Evolutionary conservation across 805 yeast species (phyloP).

Genomic region (Hanseniaspora clermontiae): DNA sequence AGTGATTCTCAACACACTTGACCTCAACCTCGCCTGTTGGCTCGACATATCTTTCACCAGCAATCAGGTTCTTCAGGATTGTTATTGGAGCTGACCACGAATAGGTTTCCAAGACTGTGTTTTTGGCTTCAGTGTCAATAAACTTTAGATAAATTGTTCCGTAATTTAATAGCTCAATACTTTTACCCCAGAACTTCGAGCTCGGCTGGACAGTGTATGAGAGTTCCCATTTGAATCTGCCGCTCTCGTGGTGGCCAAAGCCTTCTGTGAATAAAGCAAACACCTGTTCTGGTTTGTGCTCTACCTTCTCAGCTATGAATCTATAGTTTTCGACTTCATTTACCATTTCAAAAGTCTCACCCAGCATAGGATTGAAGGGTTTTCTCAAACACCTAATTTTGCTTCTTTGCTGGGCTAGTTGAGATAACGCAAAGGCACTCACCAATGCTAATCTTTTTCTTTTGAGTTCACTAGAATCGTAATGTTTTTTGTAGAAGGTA

Average conservation of each 20-base stretch:
- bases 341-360: slow-evolving; percentile 85
- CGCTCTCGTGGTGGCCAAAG: slow-evolving; percentile 12
- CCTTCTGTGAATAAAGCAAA: slow-evolving; percentile 67
- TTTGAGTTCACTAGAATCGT: slow-evolving; percentile 32
- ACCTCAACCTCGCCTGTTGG: slow-evolving; percentile 62
- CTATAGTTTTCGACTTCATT: slow-evolving; percentile 72
- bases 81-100: slow-evolving; percentile 78
- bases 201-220: slow-evolving; percentile 55
- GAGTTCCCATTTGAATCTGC: slow-evolving; percentile 46
- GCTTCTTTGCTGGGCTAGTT: slow-evolving; percentile 54
- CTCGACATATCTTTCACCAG: slow-evolving; percentile 90
- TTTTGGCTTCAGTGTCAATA: slow-evolving; percentile 33
- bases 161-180: slow-evolving; percentile 64
- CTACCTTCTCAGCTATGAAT: slow-evolving; percentile 69
- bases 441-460: slow-evolving; percentile 54
- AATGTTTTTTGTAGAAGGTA: not conserved
- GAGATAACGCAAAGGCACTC: slow-evolving; percentile 68
- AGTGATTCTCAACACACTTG: slow-evolving; percentile 47
- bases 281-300: slow-evolving; percentile 68
- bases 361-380: slow-evolving; percentile 88
- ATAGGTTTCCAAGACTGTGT: slow-evolving; percentile 39
- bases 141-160: slow-evolving; percentile 54
- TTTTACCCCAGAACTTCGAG: slow-evolving; percentile 92
- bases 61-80: slow-evolving; percentile 70
- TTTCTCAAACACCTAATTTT: slow-evolving; percentile 70